phyloP scores from a whole-genome alignment of 2,329 filamentous ascomycete species.

The Intubia oerlemansii region DNA sequence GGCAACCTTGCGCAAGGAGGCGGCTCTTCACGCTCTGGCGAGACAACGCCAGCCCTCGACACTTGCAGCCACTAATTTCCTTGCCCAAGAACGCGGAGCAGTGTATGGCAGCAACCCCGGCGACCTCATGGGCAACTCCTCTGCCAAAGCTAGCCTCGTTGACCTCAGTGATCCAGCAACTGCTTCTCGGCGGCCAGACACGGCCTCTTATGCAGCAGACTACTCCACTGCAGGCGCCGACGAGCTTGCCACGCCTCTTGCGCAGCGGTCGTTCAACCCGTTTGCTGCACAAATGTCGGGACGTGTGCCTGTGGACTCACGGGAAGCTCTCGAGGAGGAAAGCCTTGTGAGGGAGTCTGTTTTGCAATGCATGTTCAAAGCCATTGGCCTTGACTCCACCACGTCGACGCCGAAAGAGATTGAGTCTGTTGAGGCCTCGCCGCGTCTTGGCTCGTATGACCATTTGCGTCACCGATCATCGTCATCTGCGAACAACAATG shows the following conservation, averaged over 20 bases:
- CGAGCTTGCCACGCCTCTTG: too few species aligned
- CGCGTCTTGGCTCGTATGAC: constrained; percentile 66
- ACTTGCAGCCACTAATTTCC: constrained; percentile 18
- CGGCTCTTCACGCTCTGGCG: constrained; percentile 44
- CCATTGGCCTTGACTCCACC: constrained; percentile 58
- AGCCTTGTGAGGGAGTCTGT: constrained; percentile 81
- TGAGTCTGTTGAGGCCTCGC: constrained; percentile 68
- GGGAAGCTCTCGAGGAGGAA: constrained; percentile 76
- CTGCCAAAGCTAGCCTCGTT: too few species aligned
- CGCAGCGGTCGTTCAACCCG: constrained; percentile 30
- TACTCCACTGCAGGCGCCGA: too few species aligned
- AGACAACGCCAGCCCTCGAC: constrained; percentile 21
- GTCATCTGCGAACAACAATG: too few species aligned
- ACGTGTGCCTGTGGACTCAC: constrained; percentile 37
- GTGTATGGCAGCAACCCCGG: constrained; percentile 41
- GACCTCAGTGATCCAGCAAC: too few species aligned
- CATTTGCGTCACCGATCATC: constrained; percentile 55
- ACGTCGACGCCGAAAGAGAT: constrained; percentile 43
- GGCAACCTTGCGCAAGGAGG: constrained; percentile 59
- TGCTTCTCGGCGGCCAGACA: too few species aligned
- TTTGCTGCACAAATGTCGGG: constrained; percentile 30
- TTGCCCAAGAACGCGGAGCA: constrained; percentile 19
- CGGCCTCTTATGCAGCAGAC: too few species aligned
- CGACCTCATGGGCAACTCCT: constrained; percentile 61
- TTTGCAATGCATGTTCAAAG: constrained; percentile 86